Evolutionary conservation across 352 stramenopile species (phyloP).

Genomic region (Paralagenidium karlingii): DNA sequence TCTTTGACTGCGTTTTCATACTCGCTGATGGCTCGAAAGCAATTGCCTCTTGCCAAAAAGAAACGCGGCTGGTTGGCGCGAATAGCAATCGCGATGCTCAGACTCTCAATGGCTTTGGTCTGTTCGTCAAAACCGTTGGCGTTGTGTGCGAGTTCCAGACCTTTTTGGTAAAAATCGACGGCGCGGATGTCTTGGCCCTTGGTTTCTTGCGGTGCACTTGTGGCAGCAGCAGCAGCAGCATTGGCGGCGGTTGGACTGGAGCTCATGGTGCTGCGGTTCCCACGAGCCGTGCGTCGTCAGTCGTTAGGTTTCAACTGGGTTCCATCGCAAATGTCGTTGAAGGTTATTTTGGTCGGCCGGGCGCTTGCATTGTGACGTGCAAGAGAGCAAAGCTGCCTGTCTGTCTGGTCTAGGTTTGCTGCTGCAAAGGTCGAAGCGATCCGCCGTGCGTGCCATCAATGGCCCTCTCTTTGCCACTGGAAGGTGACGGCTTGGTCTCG

Average conservation of each 20-base stretch:
- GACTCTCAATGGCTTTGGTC: constrained; percentile 54
- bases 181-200: constrained; percentile 60
- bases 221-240: neutral
- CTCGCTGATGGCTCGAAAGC: constrained; percentile 57
- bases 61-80: constrained; percentile 56
- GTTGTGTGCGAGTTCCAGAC: constrained; percentile 47
- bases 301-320: too few relatives aligned
- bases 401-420: too few relatives aligned
- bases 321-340: too few relatives aligned
- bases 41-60: constrained; percentile 60
- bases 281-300: too few relatives aligned
- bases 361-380: too few relatives aligned
- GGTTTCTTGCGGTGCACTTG: constrained; percentile 7
- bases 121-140: constrained; percentile 45
- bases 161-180: constrained; percentile 67
- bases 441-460: too few relatives aligned
- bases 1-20: constrained; percentile 46
- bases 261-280: too few relatives aligned
- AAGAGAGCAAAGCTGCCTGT: too few relatives aligned
- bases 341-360: too few relatives aligned
- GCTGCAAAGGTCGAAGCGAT: too few relatives aligned
- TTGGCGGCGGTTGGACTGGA: neutral
- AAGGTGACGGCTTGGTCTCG: constrained; percentile 79
- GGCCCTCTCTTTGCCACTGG: constrained; percentile 45
- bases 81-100: constrained; percentile 62